Evolutionary conservation across 1,284 basidiomycete genomes (phyloP).

Genomic region (Pyrrhoderma lamaoense): DNA sequence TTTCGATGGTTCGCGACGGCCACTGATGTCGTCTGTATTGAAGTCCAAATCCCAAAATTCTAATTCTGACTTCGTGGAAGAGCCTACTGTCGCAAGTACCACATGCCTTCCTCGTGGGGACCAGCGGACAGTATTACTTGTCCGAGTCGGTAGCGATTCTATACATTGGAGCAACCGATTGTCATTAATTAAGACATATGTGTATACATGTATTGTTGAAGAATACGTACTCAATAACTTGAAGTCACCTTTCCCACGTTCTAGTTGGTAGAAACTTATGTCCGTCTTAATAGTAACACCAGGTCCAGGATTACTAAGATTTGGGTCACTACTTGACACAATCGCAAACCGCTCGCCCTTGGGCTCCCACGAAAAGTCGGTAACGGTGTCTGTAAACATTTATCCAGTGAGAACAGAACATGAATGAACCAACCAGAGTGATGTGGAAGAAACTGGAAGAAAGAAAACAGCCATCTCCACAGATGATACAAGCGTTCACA

Average conservation of each 20-base stretch:
- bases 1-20: slow-evolving; percentile 56
- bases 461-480: neutral
- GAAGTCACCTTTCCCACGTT: slow-evolving; percentile 93
- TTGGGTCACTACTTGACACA: slow-evolving; percentile 91
- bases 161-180: slow-evolving; percentile 8
- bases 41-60: slow-evolving; percentile 99
- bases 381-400: slow-evolving; percentile 73
- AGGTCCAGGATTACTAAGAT: slow-evolving; percentile 81
- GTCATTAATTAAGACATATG: neutral
- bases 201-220: slow-evolving; percentile 4
- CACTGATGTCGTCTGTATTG: slow-evolving; percentile 57
- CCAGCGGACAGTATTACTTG: slow-evolving; percentile 96
- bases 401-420: slow-evolving; percentile 13
- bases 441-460: neutral
- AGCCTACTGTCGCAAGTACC: slow-evolving; percentile 92
- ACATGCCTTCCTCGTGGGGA: slow-evolving; percentile 95
- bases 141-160: slow-evolving; percentile 81
- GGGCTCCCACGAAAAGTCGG: slow-evolving; percentile 98
- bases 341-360: slow-evolving; percentile 94
- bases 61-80: slow-evolving; percentile 91
- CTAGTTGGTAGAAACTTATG: slow-evolving; percentile 94
- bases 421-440: neutral
- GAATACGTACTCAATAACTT: slow-evolving; percentile 66
- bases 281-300: slow-evolving; percentile 95
- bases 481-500: neutral